These are phyloP conservation scores for Holtermanniella nyarrowii DNA, from an alignment of 768 basidiomycete species.

Conservation along the genomic window DNA sequence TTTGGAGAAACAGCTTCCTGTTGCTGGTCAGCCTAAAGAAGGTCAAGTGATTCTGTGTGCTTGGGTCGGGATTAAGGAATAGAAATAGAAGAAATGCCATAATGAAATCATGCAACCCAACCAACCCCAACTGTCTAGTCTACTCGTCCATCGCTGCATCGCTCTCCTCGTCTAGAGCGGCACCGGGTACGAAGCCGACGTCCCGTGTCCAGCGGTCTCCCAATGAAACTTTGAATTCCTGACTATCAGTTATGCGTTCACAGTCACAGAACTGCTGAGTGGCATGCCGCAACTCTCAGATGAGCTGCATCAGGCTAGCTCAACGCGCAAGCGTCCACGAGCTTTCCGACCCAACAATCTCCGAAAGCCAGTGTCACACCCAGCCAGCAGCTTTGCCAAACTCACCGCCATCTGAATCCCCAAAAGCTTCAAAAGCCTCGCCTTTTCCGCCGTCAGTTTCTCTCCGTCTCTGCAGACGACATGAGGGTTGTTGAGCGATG, in stretches of 20 bases:
- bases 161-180: slow-evolving; percentile 14
- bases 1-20: background rate
- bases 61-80: slow-evolving; percentile 5
- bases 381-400: background rate
- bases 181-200: slow-evolving; percentile 30
- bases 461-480: slow-evolving; percentile 75
- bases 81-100: no score
- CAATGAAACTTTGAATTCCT: slow-evolving; percentile 39
- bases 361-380: background rate
- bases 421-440: slow-evolving; percentile 82
- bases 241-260: background rate
- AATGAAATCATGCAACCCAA: background rate
- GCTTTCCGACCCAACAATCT: no score
- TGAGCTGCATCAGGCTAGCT: background rate
- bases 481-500: slow-evolving; percentile 69
- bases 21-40: background rate
- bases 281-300: background rate
- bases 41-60: slow-evolving; percentile 11
- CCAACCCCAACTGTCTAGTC: no score
- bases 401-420: slow-evolving; percentile 71
- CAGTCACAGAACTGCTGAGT: background rate
- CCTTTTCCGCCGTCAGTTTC: slow-evolving; percentile 69
- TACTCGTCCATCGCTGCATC: background rate
- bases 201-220: slow-evolving; percentile 37
- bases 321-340: no score